phyloP scores from a whole-genome alignment of 1,284 basidiomycete species.

The Cerioporus squamosus region DNA sequence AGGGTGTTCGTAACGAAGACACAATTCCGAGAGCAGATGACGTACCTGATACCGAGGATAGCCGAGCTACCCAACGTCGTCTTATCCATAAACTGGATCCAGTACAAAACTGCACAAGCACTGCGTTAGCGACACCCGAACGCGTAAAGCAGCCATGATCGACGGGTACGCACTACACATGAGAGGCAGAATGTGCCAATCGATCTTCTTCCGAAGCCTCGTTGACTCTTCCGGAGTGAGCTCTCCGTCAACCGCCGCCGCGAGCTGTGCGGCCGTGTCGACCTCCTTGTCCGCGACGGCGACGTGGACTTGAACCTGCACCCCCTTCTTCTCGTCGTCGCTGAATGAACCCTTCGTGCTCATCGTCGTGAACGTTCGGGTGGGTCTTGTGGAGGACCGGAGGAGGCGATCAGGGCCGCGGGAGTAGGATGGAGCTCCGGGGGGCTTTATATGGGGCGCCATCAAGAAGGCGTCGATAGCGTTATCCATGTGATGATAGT shows the following conservation, averaged over 20 bases:
- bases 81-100: conserved; percentile 77
- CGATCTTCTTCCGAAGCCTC: conserved; percentile 66
- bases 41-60: conserved; percentile 67
- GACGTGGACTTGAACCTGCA: conserved; percentile 17
- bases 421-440: neutral
- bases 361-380: conserved; percentile 10
- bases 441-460: conserved; percentile 7
- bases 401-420: neutral
- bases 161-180: conserved; percentile 63
- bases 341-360: conserved; percentile 20
- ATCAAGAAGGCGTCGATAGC: conserved; percentile 14
- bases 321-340: conserved; percentile 29
- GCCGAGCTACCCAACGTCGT: conserved; percentile 70
- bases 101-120: conserved; percentile 53
- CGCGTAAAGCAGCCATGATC: conserved; percentile 27
- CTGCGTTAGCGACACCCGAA: neutral
- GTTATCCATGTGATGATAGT: conserved; percentile 15
- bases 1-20: neutral
- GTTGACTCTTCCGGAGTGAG: conserved; percentile 54
- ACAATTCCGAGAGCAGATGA: neutral
- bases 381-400: neutral
- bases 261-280: conserved; percentile 60
- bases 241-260: conserved; percentile 43
- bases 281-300: conserved; percentile 44
- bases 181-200: conserved; percentile 65